A percentile compares a stretch with the other conserved stretches of the same genome.
These are phyloP conservation scores for Magnolia changhungtana DNA, from an alignment of 164 flowering plant genomes.

Conservation along the genomic window DNA sequence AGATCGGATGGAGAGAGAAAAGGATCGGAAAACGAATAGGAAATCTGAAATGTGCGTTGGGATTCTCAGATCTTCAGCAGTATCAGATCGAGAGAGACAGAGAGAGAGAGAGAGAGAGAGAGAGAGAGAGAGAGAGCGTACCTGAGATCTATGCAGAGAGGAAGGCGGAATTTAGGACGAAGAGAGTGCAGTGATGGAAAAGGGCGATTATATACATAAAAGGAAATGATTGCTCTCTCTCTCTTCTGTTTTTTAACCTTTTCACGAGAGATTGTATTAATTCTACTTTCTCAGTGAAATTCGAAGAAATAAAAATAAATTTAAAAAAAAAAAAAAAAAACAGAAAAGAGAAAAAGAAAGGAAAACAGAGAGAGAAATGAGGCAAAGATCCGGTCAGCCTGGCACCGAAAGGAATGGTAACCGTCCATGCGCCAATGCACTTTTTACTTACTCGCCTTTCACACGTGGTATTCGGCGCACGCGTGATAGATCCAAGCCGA, in stretches of 20 bases:
- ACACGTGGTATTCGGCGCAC: neutral
- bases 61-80: neutral
- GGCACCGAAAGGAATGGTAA: conserved; percentile 2
- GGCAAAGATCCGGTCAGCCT: conserved; percentile 16
- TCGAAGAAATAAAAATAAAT: neutral
- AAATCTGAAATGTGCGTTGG: neutral
- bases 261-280: neutral
- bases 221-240: conserved; percentile 11
- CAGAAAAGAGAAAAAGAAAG: neutral
- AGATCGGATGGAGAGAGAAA: neutral
- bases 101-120: neutral
- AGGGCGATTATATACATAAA: neutral
- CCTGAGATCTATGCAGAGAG: conserved; percentile 5
- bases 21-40: neutral
- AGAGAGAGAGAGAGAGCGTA: neutral
- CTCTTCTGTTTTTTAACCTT: neutral
- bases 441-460: neutral
- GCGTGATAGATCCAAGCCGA: neutral
- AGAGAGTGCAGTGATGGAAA: neutral
- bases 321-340: neutral
- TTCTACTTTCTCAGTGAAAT: neutral
- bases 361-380: neutral
- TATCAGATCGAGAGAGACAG: neutral
- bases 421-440: no score
- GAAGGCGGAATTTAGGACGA: neutral